Conservation (phyloP, 345 rosid species). For the Toxicodendron radicans region DNA sequence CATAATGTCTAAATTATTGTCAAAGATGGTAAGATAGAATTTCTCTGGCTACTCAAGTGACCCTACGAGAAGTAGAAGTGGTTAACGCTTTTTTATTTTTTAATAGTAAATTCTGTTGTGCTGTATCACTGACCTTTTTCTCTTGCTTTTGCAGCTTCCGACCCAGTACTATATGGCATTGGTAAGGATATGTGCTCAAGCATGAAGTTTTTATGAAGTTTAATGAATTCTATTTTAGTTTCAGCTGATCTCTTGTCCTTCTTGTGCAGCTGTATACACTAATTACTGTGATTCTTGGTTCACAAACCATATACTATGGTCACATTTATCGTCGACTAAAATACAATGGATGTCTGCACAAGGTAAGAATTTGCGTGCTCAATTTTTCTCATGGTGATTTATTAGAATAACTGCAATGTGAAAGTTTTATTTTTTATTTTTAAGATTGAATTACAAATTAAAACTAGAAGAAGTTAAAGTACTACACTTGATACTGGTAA, state of each 20-base stretch:
- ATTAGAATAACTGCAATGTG: neutral
- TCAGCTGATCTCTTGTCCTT: neutral
- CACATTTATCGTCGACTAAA: slow-evolving; percentile 55
- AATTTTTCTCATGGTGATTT: neutral
- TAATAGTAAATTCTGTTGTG: neutral
- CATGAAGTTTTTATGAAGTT: neutral
- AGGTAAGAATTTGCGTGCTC: slow-evolving; percentile 35
- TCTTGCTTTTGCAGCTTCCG: slow-evolving; percentile 71
- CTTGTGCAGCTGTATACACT: slow-evolving; percentile 60
- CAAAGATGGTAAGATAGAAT: neutral
- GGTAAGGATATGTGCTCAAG: slow-evolving; percentile 36
- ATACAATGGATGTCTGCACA: slow-evolving; percentile 28
- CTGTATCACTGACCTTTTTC: slow-evolving; percentile 20
- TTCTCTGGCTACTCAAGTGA: too few relatives aligned
- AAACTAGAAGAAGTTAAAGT: neutral
- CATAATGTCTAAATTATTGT: neutral
- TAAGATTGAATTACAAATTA: neutral
- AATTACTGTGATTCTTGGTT: slow-evolving; percentile 48
- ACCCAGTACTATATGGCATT: slow-evolving; percentile 80
- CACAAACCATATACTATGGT: slow-evolving; percentile 68
- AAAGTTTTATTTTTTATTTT: neutral
- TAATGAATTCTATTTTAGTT: neutral
- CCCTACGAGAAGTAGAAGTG: too few relatives aligned
- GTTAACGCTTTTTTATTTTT: too few relatives aligned
- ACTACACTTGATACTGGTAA: neutral